Base-by-base conservation (phyloP, 2,329 filamentous ascomycete species). In the Ophiostoma fasciatum region DNA sequence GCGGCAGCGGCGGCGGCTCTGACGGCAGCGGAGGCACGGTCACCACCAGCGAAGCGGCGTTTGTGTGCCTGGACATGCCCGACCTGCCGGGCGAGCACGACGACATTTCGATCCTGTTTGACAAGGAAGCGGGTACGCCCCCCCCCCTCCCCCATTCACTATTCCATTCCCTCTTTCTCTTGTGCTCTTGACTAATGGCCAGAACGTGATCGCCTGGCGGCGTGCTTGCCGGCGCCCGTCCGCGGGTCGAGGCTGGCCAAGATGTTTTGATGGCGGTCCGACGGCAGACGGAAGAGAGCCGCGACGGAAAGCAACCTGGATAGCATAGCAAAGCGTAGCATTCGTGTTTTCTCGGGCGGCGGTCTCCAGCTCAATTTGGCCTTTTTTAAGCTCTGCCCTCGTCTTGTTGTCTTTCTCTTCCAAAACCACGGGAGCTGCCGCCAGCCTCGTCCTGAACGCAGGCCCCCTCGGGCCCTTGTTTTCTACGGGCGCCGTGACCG, bases 41-140 rank as follows among this genome's bases (percentile, higher is more conserved):
- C 14, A 33, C 31, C n/a, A 35, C 14, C 20, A 64, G 65, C 42
- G 63, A 62, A 40, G 64, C 72, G 31, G 71, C 74, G 19, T 94
- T 88, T 59, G 68, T 93, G 27, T 90, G 82, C 52, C 59, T 94
- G 40, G 87, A 94, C 55, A 72, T 85, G 55, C 78, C 85, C 14
- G 85, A 94, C 48, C 82, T 92, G 55, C 82, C 85, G 1, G 82
- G 82, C 34, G 87, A 94, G 59, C 84, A 94, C 57, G 87, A 94
- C 54, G 87, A 94, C 59, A 83, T 94, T 46, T 71, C 78, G 10
- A 77, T 94, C 49, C 58, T 78, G 42, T 94, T 94, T 62, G 84
- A 93, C 45, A 77, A 67, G 31, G 79, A 83, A 52, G 63, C 68
- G 49, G 79, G 81, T 85, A 58, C n/a, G n/a, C n/a, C n/a, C n/a